phyloP scores from a whole-genome alignment of 345 rosid species.

The Erysimum cheiranthoides region DNA sequence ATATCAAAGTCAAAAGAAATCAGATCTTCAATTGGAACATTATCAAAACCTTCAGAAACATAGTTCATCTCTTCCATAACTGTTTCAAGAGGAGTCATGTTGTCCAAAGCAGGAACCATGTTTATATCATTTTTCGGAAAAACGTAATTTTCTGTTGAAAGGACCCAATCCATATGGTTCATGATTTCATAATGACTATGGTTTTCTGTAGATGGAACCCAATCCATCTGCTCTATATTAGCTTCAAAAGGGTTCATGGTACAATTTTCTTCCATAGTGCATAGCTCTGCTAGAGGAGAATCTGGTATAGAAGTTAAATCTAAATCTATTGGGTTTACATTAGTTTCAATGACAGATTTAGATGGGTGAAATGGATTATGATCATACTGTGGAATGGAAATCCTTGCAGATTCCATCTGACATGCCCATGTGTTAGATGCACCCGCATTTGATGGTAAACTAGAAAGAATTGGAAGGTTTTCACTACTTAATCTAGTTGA shows the following conservation, averaged over 20 bases:
- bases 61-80: not conserved
- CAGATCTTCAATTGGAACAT: conserved; percentile 4
- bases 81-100: not conserved
- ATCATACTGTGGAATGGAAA: not conserved
- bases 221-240: not conserved
- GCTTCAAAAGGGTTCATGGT: not conserved
- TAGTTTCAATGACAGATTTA: not conserved
- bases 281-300: not conserved
- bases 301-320: not conserved
- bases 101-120: not conserved
- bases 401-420: not conserved
- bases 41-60: not conserved
- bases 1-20: conserved; percentile 6
- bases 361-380: not conserved
- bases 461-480: not conserved
- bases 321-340: not conserved
- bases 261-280: not conserved
- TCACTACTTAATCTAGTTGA: not conserved
- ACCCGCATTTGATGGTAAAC: not conserved
- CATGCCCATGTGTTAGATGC: not conserved
- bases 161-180: conserved; percentile 5
- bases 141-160: not conserved
- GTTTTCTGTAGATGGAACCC: not conserved
- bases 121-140: not conserved
- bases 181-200: not conserved